Evolutionary conservation across 2,329 filamentous ascomycete species (phyloP).

Genomic region (Ophiosphaerella narmari): DNA sequence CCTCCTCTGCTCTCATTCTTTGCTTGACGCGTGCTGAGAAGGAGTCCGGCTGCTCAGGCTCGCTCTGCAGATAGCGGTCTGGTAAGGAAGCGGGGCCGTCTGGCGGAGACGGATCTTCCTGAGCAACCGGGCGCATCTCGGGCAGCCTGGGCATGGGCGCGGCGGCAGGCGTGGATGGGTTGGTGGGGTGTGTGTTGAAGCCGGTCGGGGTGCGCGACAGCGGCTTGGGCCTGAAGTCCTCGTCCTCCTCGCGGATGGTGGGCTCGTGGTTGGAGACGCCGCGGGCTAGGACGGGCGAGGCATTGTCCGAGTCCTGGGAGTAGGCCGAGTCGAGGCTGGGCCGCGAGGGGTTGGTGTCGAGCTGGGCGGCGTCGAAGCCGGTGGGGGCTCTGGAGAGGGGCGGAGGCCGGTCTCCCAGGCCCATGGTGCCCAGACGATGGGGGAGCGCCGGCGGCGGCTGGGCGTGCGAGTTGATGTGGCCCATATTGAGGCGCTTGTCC

Average conservation of each 20-base stretch:
- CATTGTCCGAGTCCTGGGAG: constrained; percentile 37
- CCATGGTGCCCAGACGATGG: constrained; percentile 40
- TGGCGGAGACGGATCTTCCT: constrained; percentile 32
- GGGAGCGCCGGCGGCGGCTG: constrained; percentile 32
- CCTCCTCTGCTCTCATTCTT: constrained; percentile 59
- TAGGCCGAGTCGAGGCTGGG: constrained; percentile 40
- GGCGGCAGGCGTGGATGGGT: constrained; percentile 53
- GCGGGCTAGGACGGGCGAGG: constrained; percentile 27
- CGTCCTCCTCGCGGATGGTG: constrained; percentile 42
- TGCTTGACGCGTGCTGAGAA: constrained; percentile 54
- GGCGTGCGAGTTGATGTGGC: constrained; percentile 40
- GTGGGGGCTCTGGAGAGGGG: constrained; percentile 38
- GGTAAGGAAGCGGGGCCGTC: constrained; percentile 28
- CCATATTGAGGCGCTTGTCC: constrained; percentile 43
- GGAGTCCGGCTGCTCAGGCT: constrained; percentile 46
- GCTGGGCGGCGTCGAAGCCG: constrained; percentile 32
- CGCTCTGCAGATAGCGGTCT: constrained; percentile 36
- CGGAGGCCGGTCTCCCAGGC: constrained; percentile 40
- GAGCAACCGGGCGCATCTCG: constrained; percentile 20
- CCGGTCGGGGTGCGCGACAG: constrained; percentile 65
- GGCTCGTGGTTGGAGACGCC: constrained; percentile 34
- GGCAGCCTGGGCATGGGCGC: constrained; percentile 36
- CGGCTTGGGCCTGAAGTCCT: constrained; percentile 59
- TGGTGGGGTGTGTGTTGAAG: constrained; percentile 31
- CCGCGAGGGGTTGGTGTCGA: constrained; percentile 16